Evolutionary conservation across 371 early-diverging fungal genomes (phyloP).

Genomic region (Dinochytrium kinnereticum): DNA sequence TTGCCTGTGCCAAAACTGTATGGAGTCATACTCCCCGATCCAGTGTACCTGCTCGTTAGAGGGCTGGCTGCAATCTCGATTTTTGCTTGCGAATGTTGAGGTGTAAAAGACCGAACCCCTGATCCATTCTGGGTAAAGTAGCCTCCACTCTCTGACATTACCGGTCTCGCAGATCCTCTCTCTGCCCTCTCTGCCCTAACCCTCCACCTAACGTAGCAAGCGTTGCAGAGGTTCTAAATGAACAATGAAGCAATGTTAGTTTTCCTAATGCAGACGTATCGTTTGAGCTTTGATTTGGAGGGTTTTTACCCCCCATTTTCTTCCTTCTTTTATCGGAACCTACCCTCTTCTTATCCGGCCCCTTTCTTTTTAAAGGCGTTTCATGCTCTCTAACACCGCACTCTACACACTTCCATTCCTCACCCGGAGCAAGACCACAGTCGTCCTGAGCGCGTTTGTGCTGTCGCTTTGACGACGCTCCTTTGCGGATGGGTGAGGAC

Average conservation of each 20-base stretch:
- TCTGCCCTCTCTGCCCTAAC: constrained; percentile 44
- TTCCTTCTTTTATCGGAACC: too few relatives aligned
- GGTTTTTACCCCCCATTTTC: too few relatives aligned
- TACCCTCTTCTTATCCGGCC: constrained; percentile 45
- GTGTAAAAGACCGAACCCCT: background rate
- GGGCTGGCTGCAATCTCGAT: constrained; percentile 12
- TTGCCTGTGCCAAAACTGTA: too few relatives aligned
- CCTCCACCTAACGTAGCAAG: constrained; percentile 45
- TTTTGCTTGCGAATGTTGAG: background rate
- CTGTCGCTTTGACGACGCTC: background rate
- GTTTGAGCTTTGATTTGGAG: too few relatives aligned
- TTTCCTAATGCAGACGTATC: too few relatives aligned
- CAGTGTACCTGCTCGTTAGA: background rate
- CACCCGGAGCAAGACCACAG: constrained; percentile 16
- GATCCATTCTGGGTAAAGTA: background rate
- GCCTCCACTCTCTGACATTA: constrained; percentile 18
- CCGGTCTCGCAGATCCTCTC: constrained; percentile 37
- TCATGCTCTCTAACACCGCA: constrained; percentile 38
- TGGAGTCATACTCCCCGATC: too few relatives aligned
- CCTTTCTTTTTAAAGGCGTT: constrained; percentile 43
- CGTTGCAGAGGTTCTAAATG: constrained; percentile 46
- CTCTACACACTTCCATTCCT: constrained; percentile 40
- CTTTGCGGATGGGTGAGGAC: background rate
- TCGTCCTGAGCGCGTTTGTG: constrained; percentile 16
- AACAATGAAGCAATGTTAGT: constrained; percentile 18